Evolutionary conservation across 805 yeast species (phyloP), one percentile per base, ranked within the genome.

Genomic region (Clavispora santaluciae): DNA sequence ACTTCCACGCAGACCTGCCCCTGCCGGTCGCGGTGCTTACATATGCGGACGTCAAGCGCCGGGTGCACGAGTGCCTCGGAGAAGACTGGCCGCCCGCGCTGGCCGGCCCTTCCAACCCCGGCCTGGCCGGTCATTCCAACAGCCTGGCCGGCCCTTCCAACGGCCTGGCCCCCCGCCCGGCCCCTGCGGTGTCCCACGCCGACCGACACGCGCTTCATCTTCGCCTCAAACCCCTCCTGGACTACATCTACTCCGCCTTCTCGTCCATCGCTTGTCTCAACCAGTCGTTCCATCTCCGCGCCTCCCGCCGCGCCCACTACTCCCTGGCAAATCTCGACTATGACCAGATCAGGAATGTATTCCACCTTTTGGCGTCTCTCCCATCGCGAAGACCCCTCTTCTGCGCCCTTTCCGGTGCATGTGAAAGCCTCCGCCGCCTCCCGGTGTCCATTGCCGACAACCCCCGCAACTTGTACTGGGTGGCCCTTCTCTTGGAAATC

Each of bases 401-500:
- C 46, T 71, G 68, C 37, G 67, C 88, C 25, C 56, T 87, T 15
- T 50, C 65, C 4, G 76, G 82, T 0, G 72, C 77, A 2, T 63
- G 75, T 34, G 69, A 70, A 6, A 63, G 81, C 2, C 59, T 87
- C 17, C 77, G 73, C 43, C 68, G 79, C 28, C 48, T 64, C 5
- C 53, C 60, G 21, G 79, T 60, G 0, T 64, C 69, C 5, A 55
- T 54, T 0, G 45, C 68, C 30, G 56, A 66, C 6, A 61, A 68
- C 10, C 73, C 81, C 0, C 49, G 60, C 1, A 67, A 75, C 16
- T 57, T 80, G 22, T 57, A 66, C 33, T 85, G 87, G 83, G 50
- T 86, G 1, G 60, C 86, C 13, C 76, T 86, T 3, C 61, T 86
- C 10, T 59, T 83, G 38, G 90, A 85, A 43, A 76, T 82, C 22